Percentiles rank a stretch among this genome's conserved stretches.
Evolutionary conservation across 176 grass and related monocot genomes (phyloP).

Genomic region (Avena insularis): DNA sequence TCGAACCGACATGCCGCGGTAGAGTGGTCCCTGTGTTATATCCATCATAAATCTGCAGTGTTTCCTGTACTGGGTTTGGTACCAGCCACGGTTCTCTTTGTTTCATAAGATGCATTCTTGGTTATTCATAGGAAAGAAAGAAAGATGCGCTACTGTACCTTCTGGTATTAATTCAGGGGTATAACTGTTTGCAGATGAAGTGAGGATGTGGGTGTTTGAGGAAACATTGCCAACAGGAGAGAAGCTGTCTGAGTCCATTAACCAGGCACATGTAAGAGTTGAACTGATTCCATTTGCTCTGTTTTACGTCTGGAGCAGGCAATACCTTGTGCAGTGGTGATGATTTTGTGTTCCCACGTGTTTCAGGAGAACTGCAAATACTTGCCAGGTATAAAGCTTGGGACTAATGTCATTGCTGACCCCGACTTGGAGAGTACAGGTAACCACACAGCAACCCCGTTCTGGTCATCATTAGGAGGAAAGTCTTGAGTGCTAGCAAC

Average conservation of each 20-base stretch:
- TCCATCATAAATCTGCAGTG: no score
- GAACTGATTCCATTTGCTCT: conserved; percentile 8
- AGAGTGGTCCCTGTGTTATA: neutral
- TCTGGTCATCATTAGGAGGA: conserved; percentile 1
- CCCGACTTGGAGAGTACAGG: conserved; percentile 96
- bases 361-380: conserved; percentile 95
- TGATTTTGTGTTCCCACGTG: conserved; percentile 4
- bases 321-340: conserved; percentile 15
- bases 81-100: neutral
- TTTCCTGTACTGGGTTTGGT: neutral
- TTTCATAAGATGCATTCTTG: neutral
- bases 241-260: conserved; percentile 88
- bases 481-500: conserved; percentile 7
- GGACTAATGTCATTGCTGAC: conserved; percentile 80
- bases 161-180: neutral
- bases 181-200: conserved; percentile 62
- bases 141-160: neutral
- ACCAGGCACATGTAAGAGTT: conserved; percentile 64
- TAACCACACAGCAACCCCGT: conserved; percentile 31
- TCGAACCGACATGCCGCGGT: neutral
- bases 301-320: neutral
- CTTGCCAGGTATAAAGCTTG: conserved; percentile 91
- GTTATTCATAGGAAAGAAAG: neutral
- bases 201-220: conserved; percentile 96
- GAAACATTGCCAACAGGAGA: conserved; percentile 74